Base-by-base conservation (phyloP, 306 rosid genomes). In the Vigna reflexopilosa region DNA sequence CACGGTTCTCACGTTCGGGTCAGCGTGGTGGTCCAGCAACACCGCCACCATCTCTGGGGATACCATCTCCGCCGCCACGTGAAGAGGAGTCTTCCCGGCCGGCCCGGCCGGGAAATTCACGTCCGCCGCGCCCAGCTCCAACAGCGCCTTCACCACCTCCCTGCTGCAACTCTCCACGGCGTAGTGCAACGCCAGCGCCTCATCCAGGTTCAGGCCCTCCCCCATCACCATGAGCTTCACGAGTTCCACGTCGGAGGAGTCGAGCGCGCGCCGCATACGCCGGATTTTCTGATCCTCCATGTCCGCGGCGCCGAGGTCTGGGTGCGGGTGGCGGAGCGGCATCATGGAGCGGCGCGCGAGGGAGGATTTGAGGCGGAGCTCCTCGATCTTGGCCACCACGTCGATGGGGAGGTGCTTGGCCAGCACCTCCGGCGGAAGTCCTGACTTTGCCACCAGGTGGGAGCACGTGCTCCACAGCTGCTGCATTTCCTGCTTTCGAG, bases 141-240 rank as follows among this genome's bases (percentile, higher is more conserved):
- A 88, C 50, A 95, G 40, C 12, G 99, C 99, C 49, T 95, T 95
- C 6, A 93, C 98, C 0, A 95, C 99, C 79, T 95, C 99, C 3
- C 99, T 80, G 83, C 94, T 95, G 70, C 99, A 95, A 75, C 77
- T 95, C 78, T 93, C 96, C 0, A 95, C 99, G 0, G 99, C 97
- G 5, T 93, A 95, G 75, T 90, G 99, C 4, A 95, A 61, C 22
- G 99, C 99, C 14, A 95, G 65, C 4, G 98, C 99, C 22, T 95
- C 97, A 30, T 95, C 99, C 0, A 95, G 96, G 77, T 95, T 95
- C 1, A 95, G 88, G 34, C 98, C 99, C 75, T 95, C 99, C 0
- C 99, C 99, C 99, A 95, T 95, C 0, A 95, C 98, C 99, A 95
- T 95, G 8, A 95, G 91, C 79, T 95, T 95, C 14, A 95, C 99